A percentile compares a stretch with the other conserved stretches of the same genome.
Evolutionary conservation across 2,329 filamentous ascomycete species (phyloP).

Genomic region (Colletotrichum graminicola): DNA sequence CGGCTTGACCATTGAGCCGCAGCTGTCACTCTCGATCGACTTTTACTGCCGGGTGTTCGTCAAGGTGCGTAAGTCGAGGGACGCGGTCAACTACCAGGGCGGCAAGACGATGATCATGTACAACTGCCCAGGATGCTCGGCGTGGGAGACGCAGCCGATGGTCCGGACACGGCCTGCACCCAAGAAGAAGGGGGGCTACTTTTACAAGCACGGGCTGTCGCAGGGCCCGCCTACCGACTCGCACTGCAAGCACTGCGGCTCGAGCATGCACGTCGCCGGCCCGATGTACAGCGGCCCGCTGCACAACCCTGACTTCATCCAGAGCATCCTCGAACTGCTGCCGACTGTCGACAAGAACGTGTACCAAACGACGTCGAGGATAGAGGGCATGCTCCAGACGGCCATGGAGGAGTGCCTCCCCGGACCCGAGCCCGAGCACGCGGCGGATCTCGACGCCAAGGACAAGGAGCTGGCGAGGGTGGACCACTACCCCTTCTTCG

Average conservation of each 20-base stretch:
- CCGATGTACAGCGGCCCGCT: constrained; percentile 96
- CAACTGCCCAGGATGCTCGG: constrained; percentile 90
- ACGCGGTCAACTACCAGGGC: constrained; percentile 89
- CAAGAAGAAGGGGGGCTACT: constrained; percentile 76
- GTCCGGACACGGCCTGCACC: constrained; percentile 74
- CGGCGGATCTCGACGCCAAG: constrained; percentile 53
- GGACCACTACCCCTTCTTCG: constrained; percentile 87
- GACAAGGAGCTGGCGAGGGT: constrained; percentile 69
- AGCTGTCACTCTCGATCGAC: constrained; percentile 94
- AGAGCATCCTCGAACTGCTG: constrained; percentile 80
- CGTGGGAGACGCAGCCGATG: constrained; percentile 87
- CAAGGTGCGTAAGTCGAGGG: constrained; percentile 81
- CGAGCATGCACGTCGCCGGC: constrained; percentile 87
- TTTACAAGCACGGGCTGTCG: constrained; percentile 83
- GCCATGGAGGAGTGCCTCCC: constrained; percentile 80
- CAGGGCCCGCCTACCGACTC: constrained; percentile 76
- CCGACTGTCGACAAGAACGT: constrained; percentile 73
- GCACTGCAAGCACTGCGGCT: constrained; percentile 85
- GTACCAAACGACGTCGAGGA: constrained; percentile 84
- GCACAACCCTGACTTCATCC: constrained; percentile 86
- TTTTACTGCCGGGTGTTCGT: constrained; percentile 95
- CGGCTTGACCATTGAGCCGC: constrained; percentile 88
- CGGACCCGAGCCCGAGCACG: constrained; percentile 54
- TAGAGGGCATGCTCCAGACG: constrained; percentile 92
- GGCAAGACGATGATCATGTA: constrained; percentile 95